phyloP scores from a whole-genome alignment of 2,329 filamentous ascomycete genomes.

The Madurella mycetomatis region DNA sequence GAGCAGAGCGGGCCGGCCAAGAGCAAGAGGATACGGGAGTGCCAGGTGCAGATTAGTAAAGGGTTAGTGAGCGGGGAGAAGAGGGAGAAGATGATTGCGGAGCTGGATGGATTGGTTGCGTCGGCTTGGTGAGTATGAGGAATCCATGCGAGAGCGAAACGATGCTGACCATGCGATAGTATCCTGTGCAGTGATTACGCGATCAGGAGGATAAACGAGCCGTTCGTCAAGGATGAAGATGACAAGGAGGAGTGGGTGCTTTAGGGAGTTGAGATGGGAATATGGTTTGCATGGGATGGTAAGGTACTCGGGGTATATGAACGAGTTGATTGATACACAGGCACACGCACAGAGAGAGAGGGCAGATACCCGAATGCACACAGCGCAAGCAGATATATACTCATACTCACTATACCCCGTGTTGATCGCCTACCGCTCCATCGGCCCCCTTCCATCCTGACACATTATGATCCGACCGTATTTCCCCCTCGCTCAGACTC shows the following conservation, averaged over 20 bases:
- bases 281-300: background rate
- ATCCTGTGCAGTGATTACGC: conserved; percentile 93
- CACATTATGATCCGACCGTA: background rate
- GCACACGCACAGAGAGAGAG: background rate
- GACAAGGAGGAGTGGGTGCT: conserved; percentile 73
- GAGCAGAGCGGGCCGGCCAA: conserved; percentile 73
- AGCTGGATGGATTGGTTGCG: conserved; percentile 88
- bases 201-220: conserved; percentile 90
- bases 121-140: conserved; percentile 67
- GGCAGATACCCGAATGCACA: background rate
- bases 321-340: background rate
- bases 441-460: background rate
- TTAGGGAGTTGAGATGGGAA: conserved; percentile 9
- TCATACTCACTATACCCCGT: too few species aligned
- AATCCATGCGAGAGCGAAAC: conserved; percentile 1
- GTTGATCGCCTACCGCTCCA: too few species aligned
- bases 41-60: conserved; percentile 78
- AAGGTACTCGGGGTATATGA: background rate
- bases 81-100: conserved; percentile 77
- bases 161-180: conserved; percentile 41
- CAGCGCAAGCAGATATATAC: too few species aligned
- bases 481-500: background rate
- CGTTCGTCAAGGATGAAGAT: conserved; percentile 73
- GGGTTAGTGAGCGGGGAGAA: conserved; percentile 65
- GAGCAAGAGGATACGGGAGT: conserved; percentile 74